Base-by-base conservation (phyloP, 495 filamentous ascomycete genomes). In the Penicillium tannophilum region DNA sequence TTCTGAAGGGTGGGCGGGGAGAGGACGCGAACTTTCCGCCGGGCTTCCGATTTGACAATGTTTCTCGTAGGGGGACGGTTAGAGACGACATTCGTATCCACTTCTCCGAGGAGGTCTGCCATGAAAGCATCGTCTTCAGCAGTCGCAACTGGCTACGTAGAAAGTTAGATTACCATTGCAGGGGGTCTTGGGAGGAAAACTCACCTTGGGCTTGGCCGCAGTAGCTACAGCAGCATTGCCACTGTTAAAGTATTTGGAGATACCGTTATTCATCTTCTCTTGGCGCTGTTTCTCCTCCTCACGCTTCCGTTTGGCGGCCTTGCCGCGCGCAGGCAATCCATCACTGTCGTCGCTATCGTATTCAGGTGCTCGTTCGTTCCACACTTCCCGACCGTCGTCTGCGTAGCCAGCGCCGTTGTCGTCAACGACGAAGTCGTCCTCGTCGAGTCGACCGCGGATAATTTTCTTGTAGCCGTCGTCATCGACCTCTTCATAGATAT, bases 391-490 rank as follows among this genome's bases (percentile, higher is more conserved):
- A 55, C 94, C 94, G 69, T 98, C 95, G 67, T 98, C 94, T 52
- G 90, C 93, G 69, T 98, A 98, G 26, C 92, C 91, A 60, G 90
- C 90, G 52, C 92, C 93, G 75, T 95, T 92, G 74, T 94, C 90
- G 73, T 95, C 91, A 53, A 98, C 90, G 55, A 98, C 93, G 59
- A 98, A 98, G 76, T 98, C 94, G 70, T 98, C 94, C 68, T 93
- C 83, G 69, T 96, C 91, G 45, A 98, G 80, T 20, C 95, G 89
- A 45, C 88, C 85, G 39, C 93, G 84, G 42, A 98, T 92, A 55
- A 97, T 86, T 69, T 96, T 94, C 74, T 96, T 97, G 81, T 98
- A 98, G 49, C 90, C 89, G 66, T 96, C 93, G 63, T 98, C 94
- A 69, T 98, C 93, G 50, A 98, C 92, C 71, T 96, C 93, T 55